phyloP scores from a whole-genome alignment of 2,329 filamentous ascomycete genomes.

The Verticillium alfalfae region DNA sequence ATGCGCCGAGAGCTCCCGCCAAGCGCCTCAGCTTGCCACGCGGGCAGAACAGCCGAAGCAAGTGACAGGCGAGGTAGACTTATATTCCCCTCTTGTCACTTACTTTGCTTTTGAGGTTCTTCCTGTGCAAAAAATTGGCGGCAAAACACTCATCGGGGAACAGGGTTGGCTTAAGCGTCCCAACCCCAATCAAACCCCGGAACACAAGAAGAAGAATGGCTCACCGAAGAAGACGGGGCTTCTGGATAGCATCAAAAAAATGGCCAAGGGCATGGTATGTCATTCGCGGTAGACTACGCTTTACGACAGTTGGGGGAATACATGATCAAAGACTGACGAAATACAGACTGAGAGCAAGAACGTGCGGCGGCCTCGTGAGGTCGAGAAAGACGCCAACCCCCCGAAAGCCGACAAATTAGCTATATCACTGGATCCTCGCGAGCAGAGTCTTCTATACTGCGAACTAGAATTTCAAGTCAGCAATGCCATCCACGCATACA shows the following conservation, averaged over 20 bases:
- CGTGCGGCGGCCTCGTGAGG: slow-evolving; percentile 22
- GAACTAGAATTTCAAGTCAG: slow-evolving; percentile 53
- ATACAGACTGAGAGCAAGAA: slow-evolving; percentile 29
- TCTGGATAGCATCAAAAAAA: slow-evolving; percentile 42
- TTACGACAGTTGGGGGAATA: not conserved
- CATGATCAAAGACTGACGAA: not conserved
- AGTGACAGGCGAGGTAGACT: slow-evolving; percentile 12
- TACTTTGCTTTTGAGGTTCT: slow-evolving; percentile 34
- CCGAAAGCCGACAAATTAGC: slow-evolving; percentile 22
- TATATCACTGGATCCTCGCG: slow-evolving; percentile 48
- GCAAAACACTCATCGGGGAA: slow-evolving; percentile 48
- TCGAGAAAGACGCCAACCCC: slow-evolving; percentile 17
- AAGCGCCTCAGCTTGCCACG: not conserved
- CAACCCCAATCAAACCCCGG: slow-evolving; percentile 13
- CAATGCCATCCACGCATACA: slow-evolving; percentile 45
- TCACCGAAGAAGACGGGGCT: slow-evolving; percentile 31
- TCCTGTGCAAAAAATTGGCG: slow-evolving; percentile 30
- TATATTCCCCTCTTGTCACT: slow-evolving; percentile 36
- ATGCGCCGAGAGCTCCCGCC: not conserved
- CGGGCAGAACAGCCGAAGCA: slow-evolving; percentile 8
- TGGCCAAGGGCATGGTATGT: slow-evolving; percentile 49
- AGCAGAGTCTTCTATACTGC: slow-evolving; percentile 54
- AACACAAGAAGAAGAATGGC: slow-evolving; percentile 11
- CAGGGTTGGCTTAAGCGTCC: slow-evolving; percentile 52
- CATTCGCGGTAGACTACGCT: not conserved